phyloP scores from a whole-genome alignment of 2,329 filamentous ascomycete species.

The Chaetothyriales sp. region DNA sequence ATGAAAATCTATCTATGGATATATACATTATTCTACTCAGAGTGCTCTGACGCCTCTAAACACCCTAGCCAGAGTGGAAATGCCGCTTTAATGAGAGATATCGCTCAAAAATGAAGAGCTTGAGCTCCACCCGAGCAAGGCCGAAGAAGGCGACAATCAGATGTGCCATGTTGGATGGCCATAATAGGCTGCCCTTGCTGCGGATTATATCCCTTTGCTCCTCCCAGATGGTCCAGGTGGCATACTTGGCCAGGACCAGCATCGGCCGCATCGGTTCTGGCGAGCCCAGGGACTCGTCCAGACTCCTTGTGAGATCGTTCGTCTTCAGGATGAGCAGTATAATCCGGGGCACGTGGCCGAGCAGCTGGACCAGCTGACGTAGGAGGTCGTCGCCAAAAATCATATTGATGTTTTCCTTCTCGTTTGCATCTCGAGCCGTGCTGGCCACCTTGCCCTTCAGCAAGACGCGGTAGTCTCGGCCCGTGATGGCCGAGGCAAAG shows the following conservation, averaged over 20 bases:
- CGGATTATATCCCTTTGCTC: slow-evolving; percentile 40
- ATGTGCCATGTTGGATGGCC: slow-evolving; percentile 36
- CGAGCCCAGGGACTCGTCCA: slow-evolving; percentile 65
- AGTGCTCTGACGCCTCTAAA: too few relatives aligned
- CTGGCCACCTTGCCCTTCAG: slow-evolving; percentile 36
- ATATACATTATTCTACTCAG: too few relatives aligned
- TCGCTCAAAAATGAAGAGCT: slow-evolving; percentile 43
- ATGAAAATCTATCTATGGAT: too few relatives aligned
- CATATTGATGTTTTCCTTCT: slow-evolving; percentile 74
- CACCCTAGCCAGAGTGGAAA: slow-evolving; percentile 27
- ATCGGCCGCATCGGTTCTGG: slow-evolving; percentile 46
- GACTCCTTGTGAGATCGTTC: slow-evolving; percentile 82
- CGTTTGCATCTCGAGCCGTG: slow-evolving; percentile 49
- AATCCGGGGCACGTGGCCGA: slow-evolving; percentile 77
- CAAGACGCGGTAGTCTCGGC: slow-evolving; percentile 71
- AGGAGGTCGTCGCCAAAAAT: slow-evolving; percentile 79
- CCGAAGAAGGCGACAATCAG: slow-evolving; percentile 38
- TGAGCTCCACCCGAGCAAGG: slow-evolving; percentile 42
- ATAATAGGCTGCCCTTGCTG: slow-evolving; percentile 35
- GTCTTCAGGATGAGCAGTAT: slow-evolving; percentile 95
- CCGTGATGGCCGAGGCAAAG: slow-evolving; percentile 92
- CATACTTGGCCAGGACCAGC: slow-evolving; percentile 49
- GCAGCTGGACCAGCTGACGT: slow-evolving; percentile 70
- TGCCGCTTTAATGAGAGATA: slow-evolving; percentile 37
- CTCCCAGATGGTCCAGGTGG: slow-evolving; percentile 46